A percentile compares a stretch with the other conserved stretches of the same genome.
Conservation (phyloP, 352 stramenopile genomes). For the Phytophthora fragariae region DNA sequence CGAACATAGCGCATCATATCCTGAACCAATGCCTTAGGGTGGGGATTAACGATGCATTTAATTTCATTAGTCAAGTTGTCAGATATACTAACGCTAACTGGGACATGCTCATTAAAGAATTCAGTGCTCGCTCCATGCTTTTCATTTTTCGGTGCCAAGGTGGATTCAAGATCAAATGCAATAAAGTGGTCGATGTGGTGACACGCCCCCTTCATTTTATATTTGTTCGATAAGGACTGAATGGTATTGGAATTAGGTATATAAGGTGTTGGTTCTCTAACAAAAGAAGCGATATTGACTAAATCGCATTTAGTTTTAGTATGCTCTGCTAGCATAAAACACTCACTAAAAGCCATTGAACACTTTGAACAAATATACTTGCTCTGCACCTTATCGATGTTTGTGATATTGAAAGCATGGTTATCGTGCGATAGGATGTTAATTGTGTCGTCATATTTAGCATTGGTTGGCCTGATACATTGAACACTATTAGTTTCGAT, state of each 20-base stretch:
- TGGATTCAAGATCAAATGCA: not conserved
- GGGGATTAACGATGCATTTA: not conserved
- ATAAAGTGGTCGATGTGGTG: not conserved
- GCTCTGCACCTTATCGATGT: not conserved
- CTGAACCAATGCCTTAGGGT: not conserved
- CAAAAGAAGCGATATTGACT: not conserved
- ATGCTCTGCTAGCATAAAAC: not conserved
- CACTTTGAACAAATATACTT: slow-evolving; percentile 7
- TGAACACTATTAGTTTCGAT: not conserved
- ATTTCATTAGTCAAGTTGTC: not conserved
- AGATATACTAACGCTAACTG: not conserved
- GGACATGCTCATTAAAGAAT: not conserved
- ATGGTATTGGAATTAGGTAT: no score
- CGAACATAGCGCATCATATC: not conserved
- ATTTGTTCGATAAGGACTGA: no score
- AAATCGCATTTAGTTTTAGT: not conserved
- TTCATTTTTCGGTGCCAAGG: no score
- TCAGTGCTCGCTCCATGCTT: not conserved
- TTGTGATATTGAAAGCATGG: not conserved
- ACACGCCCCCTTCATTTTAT: no score
- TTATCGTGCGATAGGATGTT: no score
- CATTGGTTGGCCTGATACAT: not conserved
- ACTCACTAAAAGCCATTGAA: not conserved
- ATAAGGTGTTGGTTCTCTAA: not conserved
- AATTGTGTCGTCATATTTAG: no score